A percentile compares a stretch with the other conserved stretches of the same genome.
phyloP scores from a whole-genome alignment of 768 basidiomycete species.

The Suillus alpinus region DNA sequence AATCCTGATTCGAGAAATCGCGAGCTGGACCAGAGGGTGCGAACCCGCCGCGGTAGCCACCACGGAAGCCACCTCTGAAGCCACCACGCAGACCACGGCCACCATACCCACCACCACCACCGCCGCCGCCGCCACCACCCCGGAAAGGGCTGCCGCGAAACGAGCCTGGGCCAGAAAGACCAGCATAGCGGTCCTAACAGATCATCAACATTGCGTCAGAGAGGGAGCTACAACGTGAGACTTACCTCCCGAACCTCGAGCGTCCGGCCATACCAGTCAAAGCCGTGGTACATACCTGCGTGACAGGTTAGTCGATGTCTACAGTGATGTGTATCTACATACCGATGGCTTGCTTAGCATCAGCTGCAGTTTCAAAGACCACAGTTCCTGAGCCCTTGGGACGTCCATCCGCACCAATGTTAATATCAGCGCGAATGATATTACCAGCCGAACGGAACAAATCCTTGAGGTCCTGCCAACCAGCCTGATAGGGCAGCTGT shows the following conservation, averaged over 20 bases:
- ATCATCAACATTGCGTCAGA: not conserved
- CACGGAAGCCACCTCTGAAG: slow-evolving; percentile 46
- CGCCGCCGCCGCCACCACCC: not conserved
- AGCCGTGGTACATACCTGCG: slow-evolving; percentile 93
- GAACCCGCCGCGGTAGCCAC: slow-evolving; percentile 57
- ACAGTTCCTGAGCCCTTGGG: slow-evolving; percentile 99
- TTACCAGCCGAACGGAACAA: slow-evolving; percentile 94
- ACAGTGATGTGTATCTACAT: slow-evolving; percentile 28
- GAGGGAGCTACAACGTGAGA: slow-evolving; percentile 2
- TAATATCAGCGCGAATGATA: slow-evolving; percentile 94
- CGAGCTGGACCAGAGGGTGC: slow-evolving; percentile 49
- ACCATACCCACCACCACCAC: slow-evolving; percentile 41
- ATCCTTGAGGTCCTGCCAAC: slow-evolving; percentile 98
- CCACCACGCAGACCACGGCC: slow-evolving; percentile 53
- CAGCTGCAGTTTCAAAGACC: slow-evolving; percentile 87
- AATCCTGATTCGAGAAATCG: slow-evolving; percentile 82
- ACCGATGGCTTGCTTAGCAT: slow-evolving; percentile 92
- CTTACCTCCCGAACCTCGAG: slow-evolving; percentile 93
- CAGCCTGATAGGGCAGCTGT: slow-evolving; percentile 93
- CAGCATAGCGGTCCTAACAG: slow-evolving; percentile 80
- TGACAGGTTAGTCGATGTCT: not conserved
- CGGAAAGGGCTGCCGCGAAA: slow-evolving; percentile 50
- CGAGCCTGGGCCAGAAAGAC: slow-evolving; percentile 65
- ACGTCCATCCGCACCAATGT: slow-evolving; percentile 86
- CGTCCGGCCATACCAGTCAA: slow-evolving; percentile 94